Conservation (phyloP, 129 eudicot species). For the Dittrichia graveolens region DNA sequence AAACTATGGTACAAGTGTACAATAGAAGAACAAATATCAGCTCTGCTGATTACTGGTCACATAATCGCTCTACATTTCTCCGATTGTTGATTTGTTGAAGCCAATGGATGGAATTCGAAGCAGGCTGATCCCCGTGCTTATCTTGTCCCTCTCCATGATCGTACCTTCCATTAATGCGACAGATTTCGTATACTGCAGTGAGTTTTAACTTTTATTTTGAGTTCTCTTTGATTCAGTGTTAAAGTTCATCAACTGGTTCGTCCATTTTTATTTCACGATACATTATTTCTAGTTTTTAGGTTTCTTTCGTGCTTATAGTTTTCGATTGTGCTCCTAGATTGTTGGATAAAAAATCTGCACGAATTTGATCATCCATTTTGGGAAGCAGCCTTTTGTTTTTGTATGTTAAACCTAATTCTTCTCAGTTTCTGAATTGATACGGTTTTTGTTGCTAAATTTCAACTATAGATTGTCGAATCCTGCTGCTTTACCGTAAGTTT, state of each 20-base stretch:
- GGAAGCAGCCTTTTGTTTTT: background rate
- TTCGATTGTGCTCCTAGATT: constrained; percentile 3
- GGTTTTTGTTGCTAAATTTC: background rate
- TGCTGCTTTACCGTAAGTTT: background rate
- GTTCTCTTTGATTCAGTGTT: constrained; percentile 9
- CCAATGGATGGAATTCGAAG: constrained; percentile 33
- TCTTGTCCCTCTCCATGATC: constrained; percentile 8
- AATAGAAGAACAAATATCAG: background rate
- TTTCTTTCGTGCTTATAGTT: background rate
- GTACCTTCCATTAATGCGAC: constrained; percentile 34
- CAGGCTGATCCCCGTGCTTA: constrained; percentile 9
- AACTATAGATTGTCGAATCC: background rate
- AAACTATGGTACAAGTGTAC: constrained; percentile 19
- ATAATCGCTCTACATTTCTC: constrained; percentile 8
- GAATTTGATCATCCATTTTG: no score
- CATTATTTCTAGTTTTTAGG: background rate
- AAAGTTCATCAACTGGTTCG: background rate
- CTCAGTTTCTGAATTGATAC: background rate
- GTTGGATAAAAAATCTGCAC: background rate
- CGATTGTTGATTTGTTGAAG: background rate
- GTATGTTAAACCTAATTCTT: background rate
- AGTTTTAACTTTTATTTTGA: constrained; percentile 13
- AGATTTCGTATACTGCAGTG: constrained; percentile 39
- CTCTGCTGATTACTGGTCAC: background rate
- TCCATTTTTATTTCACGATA: background rate